phyloP scores from a whole-genome alignment of 2,329 filamentous ascomycete species.

The Arthrobotrys musiformis region DNA sequence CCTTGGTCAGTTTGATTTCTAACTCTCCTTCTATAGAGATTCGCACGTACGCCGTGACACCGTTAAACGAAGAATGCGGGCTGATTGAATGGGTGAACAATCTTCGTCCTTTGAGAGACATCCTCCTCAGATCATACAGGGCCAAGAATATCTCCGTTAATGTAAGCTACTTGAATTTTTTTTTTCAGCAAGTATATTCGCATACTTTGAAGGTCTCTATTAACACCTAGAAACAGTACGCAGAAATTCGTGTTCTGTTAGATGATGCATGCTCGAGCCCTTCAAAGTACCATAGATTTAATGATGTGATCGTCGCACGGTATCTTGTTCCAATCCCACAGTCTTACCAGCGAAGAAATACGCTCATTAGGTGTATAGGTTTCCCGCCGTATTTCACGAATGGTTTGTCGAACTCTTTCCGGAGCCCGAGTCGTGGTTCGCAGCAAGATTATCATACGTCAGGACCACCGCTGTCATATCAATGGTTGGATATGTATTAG shows the following conservation, averaged over 20 bases:
- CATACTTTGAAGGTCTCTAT: conserved; percentile 60
- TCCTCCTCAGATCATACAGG: conserved; percentile 81
- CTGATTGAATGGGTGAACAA: conserved; percentile 99
- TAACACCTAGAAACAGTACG: conserved; percentile 53
- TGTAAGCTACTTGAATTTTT: conserved; percentile 60
- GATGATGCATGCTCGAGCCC: conserved; percentile 73
- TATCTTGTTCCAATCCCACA: conserved; percentile 57
- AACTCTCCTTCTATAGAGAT: conserved; percentile 70
- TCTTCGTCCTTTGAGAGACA: conserved; percentile 91
- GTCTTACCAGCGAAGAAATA: neutral
- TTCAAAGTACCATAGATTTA: conserved; percentile 77
- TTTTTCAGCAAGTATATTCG: neutral
- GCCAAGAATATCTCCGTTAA: conserved; percentile 74
- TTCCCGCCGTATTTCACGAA: conserved; percentile 84
- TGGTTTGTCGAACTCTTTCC: conserved; percentile 98
- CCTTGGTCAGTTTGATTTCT: conserved; percentile 6
- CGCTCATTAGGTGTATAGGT: conserved; percentile 69
- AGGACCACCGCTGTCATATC: conserved; percentile 97
- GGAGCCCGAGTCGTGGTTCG: conserved; percentile 91
- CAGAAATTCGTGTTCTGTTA: conserved; percentile 64
- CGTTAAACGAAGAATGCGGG: conserved; percentile 95
- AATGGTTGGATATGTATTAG: conserved; percentile 97
- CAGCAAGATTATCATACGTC: conserved; percentile 86
- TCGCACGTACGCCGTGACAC: conserved; percentile 95
- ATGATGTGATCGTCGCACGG: conserved; percentile 69